These are phyloP conservation scores for Nematodospora anomalae DNA, from an alignment of 1,139 yeast species.

Conservation along the genomic window DNA sequence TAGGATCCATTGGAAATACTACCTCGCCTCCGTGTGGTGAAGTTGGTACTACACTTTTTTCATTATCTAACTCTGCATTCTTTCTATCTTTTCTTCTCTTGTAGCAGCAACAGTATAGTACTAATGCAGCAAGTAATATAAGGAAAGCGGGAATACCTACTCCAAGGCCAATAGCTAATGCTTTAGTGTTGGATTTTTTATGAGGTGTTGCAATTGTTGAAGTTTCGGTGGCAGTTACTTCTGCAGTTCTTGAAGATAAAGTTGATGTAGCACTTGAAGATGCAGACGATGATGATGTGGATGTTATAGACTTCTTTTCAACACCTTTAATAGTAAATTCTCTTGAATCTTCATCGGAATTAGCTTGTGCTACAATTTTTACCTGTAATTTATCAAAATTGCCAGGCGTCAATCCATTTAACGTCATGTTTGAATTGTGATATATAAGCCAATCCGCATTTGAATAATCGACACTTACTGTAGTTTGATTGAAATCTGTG, in stretches of 20 bases:
- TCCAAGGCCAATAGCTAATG: slow-evolving; percentile 82
- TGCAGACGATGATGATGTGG: slow-evolving; percentile 22
- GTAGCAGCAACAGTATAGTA: slow-evolving; percentile 61
- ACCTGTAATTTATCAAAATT: slow-evolving; percentile 52
- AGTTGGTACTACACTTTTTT: slow-evolving; percentile 8
- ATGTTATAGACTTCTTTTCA: slow-evolving; percentile 24
- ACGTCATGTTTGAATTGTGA: slow-evolving; percentile 58
- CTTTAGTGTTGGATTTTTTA: slow-evolving; percentile 25
- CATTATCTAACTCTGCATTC: slow-evolving; percentile 22
- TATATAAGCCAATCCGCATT: slow-evolving; percentile 63
- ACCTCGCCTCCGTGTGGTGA: slow-evolving; percentile 2
- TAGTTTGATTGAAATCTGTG: slow-evolving; percentile 52
- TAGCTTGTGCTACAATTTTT: slow-evolving; percentile 51
- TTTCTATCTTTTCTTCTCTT: slow-evolving; percentile 43
- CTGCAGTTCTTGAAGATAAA: slow-evolving; percentile 19
- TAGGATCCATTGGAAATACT: slow-evolving; percentile 10
- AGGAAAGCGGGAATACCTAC: slow-evolving; percentile 72
- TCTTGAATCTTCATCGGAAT: slow-evolving; percentile 34
- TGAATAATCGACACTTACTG: slow-evolving; percentile 38
- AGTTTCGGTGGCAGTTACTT: slow-evolving; percentile 22
- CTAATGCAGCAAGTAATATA: slow-evolving; percentile 46
- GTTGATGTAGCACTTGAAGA: slow-evolving; percentile 26
- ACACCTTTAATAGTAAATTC: slow-evolving; percentile 60
- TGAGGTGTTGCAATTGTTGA: slow-evolving; percentile 17
- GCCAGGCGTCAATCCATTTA: slow-evolving; percentile 67